A percentile compares a stretch with the other conserved stretches of the same genome.
These are phyloP conservation scores for Astragalus glycyphyllos DNA, from an alignment of 306 rosid genomes.

Conservation along the genomic window DNA sequence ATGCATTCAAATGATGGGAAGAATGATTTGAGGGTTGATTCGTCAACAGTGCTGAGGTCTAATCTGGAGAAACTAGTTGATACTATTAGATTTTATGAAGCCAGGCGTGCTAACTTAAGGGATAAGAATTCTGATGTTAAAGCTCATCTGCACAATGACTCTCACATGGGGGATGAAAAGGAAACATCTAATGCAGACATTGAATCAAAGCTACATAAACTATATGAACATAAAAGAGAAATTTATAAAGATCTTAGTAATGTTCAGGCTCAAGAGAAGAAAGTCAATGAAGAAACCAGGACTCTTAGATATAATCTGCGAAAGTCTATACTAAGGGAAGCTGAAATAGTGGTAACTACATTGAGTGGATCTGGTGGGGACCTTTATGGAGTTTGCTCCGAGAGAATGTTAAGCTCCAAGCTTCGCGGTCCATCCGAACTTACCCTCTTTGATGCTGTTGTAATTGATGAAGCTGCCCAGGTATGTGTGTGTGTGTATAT, in stretches of 20 bases:
- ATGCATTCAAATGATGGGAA: conserved; percentile 61
- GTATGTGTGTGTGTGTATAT: conserved; percentile 60
- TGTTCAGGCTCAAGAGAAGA: conserved; percentile 82
- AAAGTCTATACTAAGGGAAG: conserved; percentile 88
- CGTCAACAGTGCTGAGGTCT: conserved; percentile 67
- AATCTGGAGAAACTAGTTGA: conserved; percentile 81
- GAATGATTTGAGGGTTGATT: conserved; percentile 56
- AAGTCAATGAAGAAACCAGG: conserved; percentile 76
- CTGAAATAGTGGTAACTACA: conserved; percentile 89
- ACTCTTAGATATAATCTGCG: conserved; percentile 74
- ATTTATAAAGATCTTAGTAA: conserved; percentile 80
- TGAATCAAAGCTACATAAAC: conserved; percentile 65
- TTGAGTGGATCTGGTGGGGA: conserved; percentile 96
- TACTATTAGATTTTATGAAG: conserved; percentile 78
- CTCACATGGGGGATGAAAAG: conserved; percentile 56
- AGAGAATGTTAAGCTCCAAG: conserved; percentile 72
- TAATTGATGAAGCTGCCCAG: conserved; percentile 97
- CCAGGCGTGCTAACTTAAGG: conserved; percentile 75
- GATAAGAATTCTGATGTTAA: conserved; percentile 63
- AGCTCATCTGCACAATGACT: conserved; percentile 50
- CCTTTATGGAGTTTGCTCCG: conserved; percentile 88
- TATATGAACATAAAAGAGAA: conserved; percentile 86
- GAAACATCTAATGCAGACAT: conserved; percentile 72
- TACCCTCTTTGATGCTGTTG: conserved; percentile 87
- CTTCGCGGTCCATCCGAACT: conserved; percentile 82